Base-by-base conservation (phyloP, 1,284 basidiomycete species). In the Afroboletus lepidellus region DNA sequence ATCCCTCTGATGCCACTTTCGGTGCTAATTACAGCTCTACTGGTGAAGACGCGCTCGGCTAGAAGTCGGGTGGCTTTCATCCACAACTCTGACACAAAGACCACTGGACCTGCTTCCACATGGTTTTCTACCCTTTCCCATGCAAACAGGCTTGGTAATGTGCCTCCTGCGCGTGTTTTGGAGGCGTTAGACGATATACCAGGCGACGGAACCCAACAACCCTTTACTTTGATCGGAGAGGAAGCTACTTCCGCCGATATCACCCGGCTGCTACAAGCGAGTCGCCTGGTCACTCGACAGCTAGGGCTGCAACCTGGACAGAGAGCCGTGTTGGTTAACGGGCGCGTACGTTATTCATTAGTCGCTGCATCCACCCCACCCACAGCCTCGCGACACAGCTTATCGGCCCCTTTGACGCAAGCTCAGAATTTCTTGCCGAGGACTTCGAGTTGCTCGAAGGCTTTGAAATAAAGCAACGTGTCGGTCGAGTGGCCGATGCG, bases 381-480 rank as follows among this genome's bases (percentile, higher is more conserved):
- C 21, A 25, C n/a, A 30, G 6, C 36, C 57, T 59, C 56, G 24
- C 46, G 32, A 44, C 53, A 56, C 41, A 90, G 87, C 68, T 90
- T 41, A 69, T 92, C 25, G 87, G 88, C 0, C 87, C 87, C 0
- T 68, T 91, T 43, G 69, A 69, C 16, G 30, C 41, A 7, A 55
- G 70, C 1, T 75, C 73, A 11, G 77, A 80, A 13, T 92, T 96
- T 63, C 55, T 69, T 6, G 65, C 79, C 0, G 77, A 77, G 16
- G 93, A 95, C 66, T 87, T 94, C 63, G 71, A 74, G 41, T 74
- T 79, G 2, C 70, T 96, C 38, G 81, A 85, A 55, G 66, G 72
- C 3, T 94, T 87, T 67, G 94, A 97, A 69, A 68, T 84, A 41
- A 73, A 74, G 20, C 87, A 85, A 61, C 80, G 92, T 36, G 78